phyloP scores from a whole-genome alignment of 179 eudicot species.

The Pouteria campechiana region DNA sequence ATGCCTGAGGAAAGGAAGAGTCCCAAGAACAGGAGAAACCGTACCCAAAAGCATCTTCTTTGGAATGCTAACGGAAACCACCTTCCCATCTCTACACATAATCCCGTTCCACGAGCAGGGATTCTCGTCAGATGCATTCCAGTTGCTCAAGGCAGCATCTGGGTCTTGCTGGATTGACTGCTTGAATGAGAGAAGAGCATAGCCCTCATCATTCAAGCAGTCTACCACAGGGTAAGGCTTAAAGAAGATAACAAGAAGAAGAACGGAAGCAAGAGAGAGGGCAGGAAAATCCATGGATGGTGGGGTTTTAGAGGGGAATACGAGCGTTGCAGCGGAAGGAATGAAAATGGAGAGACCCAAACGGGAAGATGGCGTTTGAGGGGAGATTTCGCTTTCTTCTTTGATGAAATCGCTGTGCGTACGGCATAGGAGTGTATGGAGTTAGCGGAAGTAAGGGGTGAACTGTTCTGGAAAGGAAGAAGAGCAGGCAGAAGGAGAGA shows the following conservation, averaged over 20 bases:
- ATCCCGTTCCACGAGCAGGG: constrained; percentile 97
- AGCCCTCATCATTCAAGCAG: constrained; percentile 62
- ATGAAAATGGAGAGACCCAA: too few species aligned
- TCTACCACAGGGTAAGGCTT: constrained; percentile 13
- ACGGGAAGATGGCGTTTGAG: too few species aligned
- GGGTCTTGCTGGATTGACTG: constrained; percentile 65
- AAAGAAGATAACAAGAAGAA: constrained; percentile 18
- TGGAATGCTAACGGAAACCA: constrained; percentile 77
- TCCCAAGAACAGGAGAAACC: constrained; percentile 49
- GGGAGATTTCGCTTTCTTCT: constrained; percentile 9
- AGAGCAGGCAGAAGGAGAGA: too few species aligned
- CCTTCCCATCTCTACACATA: constrained; percentile 64
- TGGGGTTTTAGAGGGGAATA: too few species aligned
- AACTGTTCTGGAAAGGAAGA: too few species aligned
- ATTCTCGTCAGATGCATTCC: constrained; percentile 66
- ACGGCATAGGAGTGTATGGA: too few species aligned
- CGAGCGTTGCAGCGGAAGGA: too few species aligned
- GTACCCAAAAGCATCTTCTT: constrained; percentile 61
- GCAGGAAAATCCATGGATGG: too few species aligned
- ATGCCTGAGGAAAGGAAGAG: constrained; percentile 63
- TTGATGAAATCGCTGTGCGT: too few species aligned
- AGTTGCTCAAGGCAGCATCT: constrained; percentile 47
- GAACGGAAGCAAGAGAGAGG: too few species aligned
- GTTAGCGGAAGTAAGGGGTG: too few species aligned
- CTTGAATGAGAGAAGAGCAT: constrained; percentile 60